Conservation (phyloP, 2,329 filamentous ascomycete genomes). For the Botryosphaeria dothidea region DNA sequence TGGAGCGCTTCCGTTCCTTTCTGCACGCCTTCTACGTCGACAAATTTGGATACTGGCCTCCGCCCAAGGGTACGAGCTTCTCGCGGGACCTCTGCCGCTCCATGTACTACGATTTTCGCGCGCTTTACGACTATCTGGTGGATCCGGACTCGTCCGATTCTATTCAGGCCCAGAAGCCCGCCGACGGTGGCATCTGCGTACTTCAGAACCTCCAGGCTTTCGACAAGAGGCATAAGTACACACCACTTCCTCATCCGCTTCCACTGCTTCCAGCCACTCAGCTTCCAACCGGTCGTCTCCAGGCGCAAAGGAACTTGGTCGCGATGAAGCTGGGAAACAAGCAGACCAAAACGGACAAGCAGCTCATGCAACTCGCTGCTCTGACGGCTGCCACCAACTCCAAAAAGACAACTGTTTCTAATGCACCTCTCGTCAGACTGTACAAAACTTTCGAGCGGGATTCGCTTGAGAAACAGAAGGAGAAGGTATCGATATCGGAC, state of each 20-base stretch:
- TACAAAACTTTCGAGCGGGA: constrained; percentile 72
- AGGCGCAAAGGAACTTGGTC: constrained; percentile 37
- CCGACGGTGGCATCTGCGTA: constrained; percentile 69
- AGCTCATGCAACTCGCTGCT: not conserved
- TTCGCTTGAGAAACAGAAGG: constrained; percentile 47
- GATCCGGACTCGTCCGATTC: constrained; percentile 58
- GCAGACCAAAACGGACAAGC: constrained; percentile 47
- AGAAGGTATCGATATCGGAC: constrained; percentile 63
- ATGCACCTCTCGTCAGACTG: constrained; percentile 60
- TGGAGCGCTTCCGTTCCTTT: constrained; percentile 72
- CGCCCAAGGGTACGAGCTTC: constrained; percentile 54
- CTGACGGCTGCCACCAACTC: constrained; percentile 52
- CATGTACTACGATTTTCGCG: constrained; percentile 70
- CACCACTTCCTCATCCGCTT: constrained; percentile 63
- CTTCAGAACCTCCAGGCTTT: constrained; percentile 69
- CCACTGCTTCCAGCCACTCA: constrained; percentile 62
- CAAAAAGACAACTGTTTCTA: constrained; percentile 35
- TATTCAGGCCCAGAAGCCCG: constrained; percentile 54
- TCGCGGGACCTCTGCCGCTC: constrained; percentile 59
- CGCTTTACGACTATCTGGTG: constrained; percentile 70
- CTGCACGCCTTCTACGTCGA: constrained; percentile 66
- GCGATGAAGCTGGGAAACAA: constrained; percentile 35
- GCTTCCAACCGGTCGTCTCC: constrained; percentile 25
- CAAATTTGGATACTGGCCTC: constrained; percentile 73
- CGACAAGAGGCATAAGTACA: constrained; percentile 61